Evolutionary conservation across 176 grass and related monocot genomes (phyloP), one percentile per base, ranked within the genome.

Genomic region (Elaeis guineensis): DNA sequence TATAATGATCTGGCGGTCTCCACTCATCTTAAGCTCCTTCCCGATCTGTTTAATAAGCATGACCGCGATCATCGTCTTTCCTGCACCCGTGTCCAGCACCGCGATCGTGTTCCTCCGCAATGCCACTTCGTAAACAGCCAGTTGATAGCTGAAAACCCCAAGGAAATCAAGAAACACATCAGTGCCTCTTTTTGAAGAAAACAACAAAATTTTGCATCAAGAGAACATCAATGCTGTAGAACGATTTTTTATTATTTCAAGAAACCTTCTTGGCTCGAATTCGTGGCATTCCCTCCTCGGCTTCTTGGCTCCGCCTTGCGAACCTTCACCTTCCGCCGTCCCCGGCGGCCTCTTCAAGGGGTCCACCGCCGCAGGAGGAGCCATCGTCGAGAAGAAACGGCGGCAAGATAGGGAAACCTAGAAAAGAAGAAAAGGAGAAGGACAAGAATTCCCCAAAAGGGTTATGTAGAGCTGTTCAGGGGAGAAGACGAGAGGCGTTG

Each of bases 31-130:
- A 51, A 59, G 72, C n/a, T 79, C 58, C 21, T 62, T 63, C 55
- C 51, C 73, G 35, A 90, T 63, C 26, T 87, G 30, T 26, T 82
- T 84, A 55, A 96, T 90, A 25, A 96, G 83, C 91, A 96, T 96
- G 20, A 87, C 72, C 3, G 91, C 80, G 20, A 90, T 87, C 86
- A 96, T 96, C 17, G 91, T 96, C 75, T 85, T 96, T 52, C 83
- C 91, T 0, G 86, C 55, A 49, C 83, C 91, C 0, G 91, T 96
- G 49, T 96, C 86, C 25, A 96, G 77, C 80, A 96, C 75, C 3
- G 69, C 86, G 12, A 96, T 96, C 52, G 91, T 90, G 77, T 96
- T 96, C 17, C 63, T 52, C 23, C 14, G 64, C 65, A 35, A 62
- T 19, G 92, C 86, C 64, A 85, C 80, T 66, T 87, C 80, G 65